These are phyloP conservation scores for Coffea humblotiana DNA, from an alignment of 305 asterid species.

Conservation along the genomic window DNA sequence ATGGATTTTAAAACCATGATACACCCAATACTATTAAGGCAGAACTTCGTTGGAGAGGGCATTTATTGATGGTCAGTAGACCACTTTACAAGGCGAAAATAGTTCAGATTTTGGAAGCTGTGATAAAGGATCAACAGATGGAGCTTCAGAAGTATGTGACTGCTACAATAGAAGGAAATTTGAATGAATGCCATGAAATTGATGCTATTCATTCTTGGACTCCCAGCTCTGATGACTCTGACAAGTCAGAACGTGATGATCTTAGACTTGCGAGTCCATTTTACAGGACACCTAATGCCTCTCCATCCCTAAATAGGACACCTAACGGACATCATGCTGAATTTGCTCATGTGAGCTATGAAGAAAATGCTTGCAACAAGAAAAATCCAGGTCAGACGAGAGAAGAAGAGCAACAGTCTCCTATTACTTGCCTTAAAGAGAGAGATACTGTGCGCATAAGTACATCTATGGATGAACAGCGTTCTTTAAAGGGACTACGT, in stretches of 20 bases:
- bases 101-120: conserved; percentile 66
- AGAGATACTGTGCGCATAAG: conserved; percentile 22
- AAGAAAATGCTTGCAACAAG: conserved; percentile 29
- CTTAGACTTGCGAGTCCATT: conserved; percentile 17
- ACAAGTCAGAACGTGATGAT: conserved; percentile 49
- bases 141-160: conserved; percentile 30
- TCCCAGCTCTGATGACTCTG: conserved; percentile 64
- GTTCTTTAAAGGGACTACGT: conserved; percentile 58
- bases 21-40: conserved; percentile 58
- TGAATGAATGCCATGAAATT: conserved; percentile 54
- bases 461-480: conserved; percentile 36
- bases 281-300: conserved; percentile 12
- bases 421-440: conserved; percentile 21
- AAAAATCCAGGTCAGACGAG: conserved; percentile 22
- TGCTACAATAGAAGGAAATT: conserved; percentile 31
- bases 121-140: conserved; percentile 39
- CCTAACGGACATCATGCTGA: conserved; percentile 30
- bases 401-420: conserved; percentile 19
- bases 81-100: conserved; percentile 82
- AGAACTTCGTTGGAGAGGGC: conserved; percentile 71
- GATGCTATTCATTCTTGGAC: conserved; percentile 52
- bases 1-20: conserved; percentile 74
- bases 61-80: conserved; percentile 64
- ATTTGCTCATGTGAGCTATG: conserved; percentile 27
- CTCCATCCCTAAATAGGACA: conserved; percentile 18